Evolutionary conservation across 2,329 filamentous ascomycete species (phyloP).

Genomic region (Fusarium solani-melongenae): DNA sequence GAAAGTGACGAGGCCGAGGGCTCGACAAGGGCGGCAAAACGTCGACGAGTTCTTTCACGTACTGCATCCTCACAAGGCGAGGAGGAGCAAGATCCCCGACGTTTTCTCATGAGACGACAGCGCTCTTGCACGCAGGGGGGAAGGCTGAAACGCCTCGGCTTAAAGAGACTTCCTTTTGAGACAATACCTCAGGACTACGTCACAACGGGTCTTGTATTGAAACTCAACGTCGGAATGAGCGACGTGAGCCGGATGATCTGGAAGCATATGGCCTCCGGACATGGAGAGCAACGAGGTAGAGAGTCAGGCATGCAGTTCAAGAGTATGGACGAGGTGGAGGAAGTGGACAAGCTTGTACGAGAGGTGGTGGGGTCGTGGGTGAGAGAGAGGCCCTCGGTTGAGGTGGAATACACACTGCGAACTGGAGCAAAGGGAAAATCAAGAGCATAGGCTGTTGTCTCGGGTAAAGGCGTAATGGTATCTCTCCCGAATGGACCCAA

Average conservation of each 20-base stretch:
- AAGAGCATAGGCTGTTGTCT: constrained; percentile 23
- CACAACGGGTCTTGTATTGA: constrained; percentile 27
- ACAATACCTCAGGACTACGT: constrained; percentile 30
- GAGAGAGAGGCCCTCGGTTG: constrained; percentile 2
- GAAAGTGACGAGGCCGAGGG: not conserved
- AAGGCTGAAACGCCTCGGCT: constrained; percentile 34
- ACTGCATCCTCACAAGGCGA: constrained; percentile 1
- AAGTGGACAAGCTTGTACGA: constrained; percentile 36
- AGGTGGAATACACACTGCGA: constrained; percentile 42
- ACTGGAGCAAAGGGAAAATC: constrained; percentile 44
- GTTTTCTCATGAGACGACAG: constrained; percentile 34
- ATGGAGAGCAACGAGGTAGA: constrained; percentile 2
- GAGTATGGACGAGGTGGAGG: constrained; percentile 39
- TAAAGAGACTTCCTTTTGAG: constrained; percentile 42
- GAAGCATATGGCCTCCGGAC: constrained; percentile 14
- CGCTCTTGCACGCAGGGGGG: constrained; percentile 27
- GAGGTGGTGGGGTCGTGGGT: constrained; percentile 38
- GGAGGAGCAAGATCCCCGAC: constrained; percentile 28
- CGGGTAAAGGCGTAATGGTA: constrained; percentile 4
- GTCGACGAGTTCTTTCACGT: constrained; percentile 13
- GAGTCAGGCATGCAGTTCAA: constrained; percentile 33
- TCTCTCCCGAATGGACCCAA: not conserved
- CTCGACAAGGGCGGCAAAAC: constrained; percentile 10
- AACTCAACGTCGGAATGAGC: constrained; percentile 5
- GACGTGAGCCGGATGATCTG: constrained; percentile 16